Evolutionary conservation across 768 basidiomycete species (phyloP), one percentile per base, ranked within the genome.

Genomic region (Multifurca ochricompacta): DNA sequence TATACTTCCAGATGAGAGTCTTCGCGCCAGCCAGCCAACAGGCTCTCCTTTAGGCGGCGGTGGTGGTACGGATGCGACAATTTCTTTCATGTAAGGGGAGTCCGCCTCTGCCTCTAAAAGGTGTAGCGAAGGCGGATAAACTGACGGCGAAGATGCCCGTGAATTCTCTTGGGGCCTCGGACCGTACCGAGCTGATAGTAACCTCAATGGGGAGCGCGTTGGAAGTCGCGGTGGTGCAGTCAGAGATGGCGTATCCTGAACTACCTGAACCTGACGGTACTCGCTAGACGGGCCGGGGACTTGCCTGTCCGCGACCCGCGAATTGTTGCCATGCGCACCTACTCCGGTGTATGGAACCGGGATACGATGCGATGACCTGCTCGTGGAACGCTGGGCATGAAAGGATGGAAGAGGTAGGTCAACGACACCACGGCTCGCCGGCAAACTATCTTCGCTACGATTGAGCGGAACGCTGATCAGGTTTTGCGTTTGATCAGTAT

Each of bases 141-240:
- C 48, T 9, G 63, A 63, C 18, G 59, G 58, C 13, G 60, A 63
- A 21, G 63, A 64, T n/a, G 52, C 23, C 32, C 54, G 25, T 34
- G 55, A 41, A 14, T 28, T 37, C 6, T 34, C 48, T 16, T 25
- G 41, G n/a, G 44, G 21, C 9, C 10, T 40, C 2, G 16, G 10
- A 28, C 27, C 21, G 46, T 16, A 43, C 19, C 21, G 45, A 31
- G 19, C 11, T 8, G 50, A 34, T 3, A 58, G 23, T n/a, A 23
- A 9, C 47, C 57, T 52, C 31, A 51, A 39, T 27, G 54, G 60
- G n/a, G 56, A 43, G 31, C 47, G 47, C n/a, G 14, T 34, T 27
- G 48, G 43, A 67, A 62, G 45, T 66, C 65, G 32, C 61, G 61
- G 47, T 56, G 63, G 32, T 63, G 66, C 44, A 66, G 60, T 21